Conservation (phyloP, 805 yeast genomes). For the Nakazawaea laoshanensis region DNA sequence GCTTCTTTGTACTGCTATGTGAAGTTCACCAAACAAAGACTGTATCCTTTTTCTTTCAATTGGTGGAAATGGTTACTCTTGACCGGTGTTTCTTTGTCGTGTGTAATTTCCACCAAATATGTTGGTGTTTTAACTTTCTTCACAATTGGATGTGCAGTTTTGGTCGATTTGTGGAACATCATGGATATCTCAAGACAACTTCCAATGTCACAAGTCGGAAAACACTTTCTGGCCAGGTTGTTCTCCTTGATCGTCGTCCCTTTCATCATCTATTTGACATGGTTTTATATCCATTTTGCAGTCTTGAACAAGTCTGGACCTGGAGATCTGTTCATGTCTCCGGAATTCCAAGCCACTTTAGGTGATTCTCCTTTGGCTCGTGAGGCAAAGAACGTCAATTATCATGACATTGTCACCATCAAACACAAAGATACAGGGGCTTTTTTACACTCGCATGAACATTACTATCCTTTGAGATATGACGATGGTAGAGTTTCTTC, state of each 20-base stretch:
- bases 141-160: constrained; percentile 81
- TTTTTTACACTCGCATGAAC: constrained; percentile 74
- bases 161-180: constrained; percentile 80
- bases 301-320: constrained; percentile 85
- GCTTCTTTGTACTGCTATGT: constrained; percentile 71
- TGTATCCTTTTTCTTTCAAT: constrained; percentile 48
- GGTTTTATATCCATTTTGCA: constrained; percentile 90
- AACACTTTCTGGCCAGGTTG: constrained; percentile 72
- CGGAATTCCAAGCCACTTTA: constrained; percentile 88
- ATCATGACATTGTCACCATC: constrained; percentile 66
- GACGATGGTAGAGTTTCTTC: constrained; percentile 96
- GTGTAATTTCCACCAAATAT: constrained; percentile 92
- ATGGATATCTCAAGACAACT: constrained; percentile 66
- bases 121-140: constrained; percentile 91
- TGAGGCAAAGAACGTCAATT: constrained; percentile 65
- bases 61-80: constrained; percentile 88
- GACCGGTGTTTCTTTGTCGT: constrained; percentile 82
- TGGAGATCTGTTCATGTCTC: constrained; percentile 92
- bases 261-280: constrained; percentile 67
- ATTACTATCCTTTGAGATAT: constrained; percentile 78
- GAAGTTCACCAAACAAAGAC: constrained; percentile 65
- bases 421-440: constrained; percentile 76
- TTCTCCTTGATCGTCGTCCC: constrained; percentile 72
- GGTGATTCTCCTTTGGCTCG: constrained; percentile 73
- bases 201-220: constrained; percentile 41